Evolutionary conservation across 2,329 filamentous ascomycete genomes (phyloP).

Genomic region (Ramichloridium luteum): DNA sequence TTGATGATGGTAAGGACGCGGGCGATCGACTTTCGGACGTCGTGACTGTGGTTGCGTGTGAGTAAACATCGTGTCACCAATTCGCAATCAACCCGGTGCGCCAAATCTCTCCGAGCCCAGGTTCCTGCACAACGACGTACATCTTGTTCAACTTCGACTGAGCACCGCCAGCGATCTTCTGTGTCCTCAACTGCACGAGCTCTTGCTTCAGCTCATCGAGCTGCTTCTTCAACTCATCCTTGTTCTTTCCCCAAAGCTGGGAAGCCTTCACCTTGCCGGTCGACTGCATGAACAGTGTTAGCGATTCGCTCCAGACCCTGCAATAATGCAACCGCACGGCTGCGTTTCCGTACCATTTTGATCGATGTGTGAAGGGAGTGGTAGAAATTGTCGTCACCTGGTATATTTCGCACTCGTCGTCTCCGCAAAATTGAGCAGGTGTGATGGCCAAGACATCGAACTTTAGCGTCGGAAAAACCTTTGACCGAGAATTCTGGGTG

Average conservation of each 20-base stretch:
- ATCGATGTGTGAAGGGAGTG: conserved; percentile 7
- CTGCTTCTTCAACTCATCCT: conserved; percentile 95
- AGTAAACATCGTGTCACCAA: too few relatives aligned
- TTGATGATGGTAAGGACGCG: conserved; percentile 99
- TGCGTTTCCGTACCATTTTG: conserved; percentile 20
- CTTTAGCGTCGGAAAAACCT: not conserved
- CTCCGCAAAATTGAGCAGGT: conserved; percentile 3
- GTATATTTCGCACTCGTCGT: conserved; percentile 9
- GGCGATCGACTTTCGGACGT: conserved; percentile 98
- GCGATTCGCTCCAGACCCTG: conserved; percentile 6
- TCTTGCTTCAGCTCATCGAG: conserved; percentile 91
- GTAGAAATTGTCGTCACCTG: conserved; percentile 6
- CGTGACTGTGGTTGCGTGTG: conserved; percentile 61
- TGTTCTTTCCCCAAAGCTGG: conserved; percentile 98
- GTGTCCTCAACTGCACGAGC: conserved; percentile 89
- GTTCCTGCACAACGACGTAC: too few relatives aligned
- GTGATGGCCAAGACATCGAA: conserved; percentile 1
- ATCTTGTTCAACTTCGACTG: conserved; percentile 96
- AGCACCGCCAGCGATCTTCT: conserved; percentile 90
- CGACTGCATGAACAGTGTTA: conserved; percentile 35
- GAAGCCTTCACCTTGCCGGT: conserved; percentile 77
- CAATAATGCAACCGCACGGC: too few relatives aligned
- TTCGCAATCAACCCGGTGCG: too few relatives aligned
- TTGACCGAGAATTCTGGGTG: not conserved
- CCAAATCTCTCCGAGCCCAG: too few relatives aligned